These are phyloP conservation scores for Skeletonema potamos DNA, from an alignment of 108 stramenopile species.

Conservation along the genomic window DNA sequence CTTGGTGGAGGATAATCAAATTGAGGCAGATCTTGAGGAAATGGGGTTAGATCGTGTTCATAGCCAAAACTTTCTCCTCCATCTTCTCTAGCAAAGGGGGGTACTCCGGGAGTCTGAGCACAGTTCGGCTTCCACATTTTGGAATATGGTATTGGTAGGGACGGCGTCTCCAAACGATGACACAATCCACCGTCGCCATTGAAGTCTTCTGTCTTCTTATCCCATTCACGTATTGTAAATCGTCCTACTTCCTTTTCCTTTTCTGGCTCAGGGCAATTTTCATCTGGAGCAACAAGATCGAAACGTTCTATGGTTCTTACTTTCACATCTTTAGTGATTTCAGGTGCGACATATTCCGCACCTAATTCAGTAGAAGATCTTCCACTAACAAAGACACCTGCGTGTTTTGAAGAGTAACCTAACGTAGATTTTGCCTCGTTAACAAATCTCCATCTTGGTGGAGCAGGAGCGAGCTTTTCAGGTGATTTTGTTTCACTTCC, in stretches of 20 bases:
- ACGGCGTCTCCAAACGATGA: neutral
- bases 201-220: neutral
- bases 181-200: neutral
- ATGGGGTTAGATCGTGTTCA: neutral
- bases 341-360: neutral
- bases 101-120: neutral
- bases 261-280: neutral
- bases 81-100: neutral
- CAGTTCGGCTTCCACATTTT: neutral
- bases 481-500: neutral
- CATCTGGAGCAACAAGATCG: neutral
- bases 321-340: neutral
- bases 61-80: neutral
- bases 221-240: neutral
- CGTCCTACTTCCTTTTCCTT: neutral
- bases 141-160: neutral
- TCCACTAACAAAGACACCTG: neutral
- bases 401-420: neutral
- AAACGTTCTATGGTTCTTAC: neutral
- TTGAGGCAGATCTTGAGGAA: too few species aligned
- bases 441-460: constrained; percentile 4
- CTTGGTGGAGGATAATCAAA: neutral
- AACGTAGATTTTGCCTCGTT: neutral
- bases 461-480: neutral
- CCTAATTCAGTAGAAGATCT: neutral